Evolutionary conservation across 2,329 filamentous ascomycete species (phyloP).

Genomic region (Bretziella fagacearum): DNA sequence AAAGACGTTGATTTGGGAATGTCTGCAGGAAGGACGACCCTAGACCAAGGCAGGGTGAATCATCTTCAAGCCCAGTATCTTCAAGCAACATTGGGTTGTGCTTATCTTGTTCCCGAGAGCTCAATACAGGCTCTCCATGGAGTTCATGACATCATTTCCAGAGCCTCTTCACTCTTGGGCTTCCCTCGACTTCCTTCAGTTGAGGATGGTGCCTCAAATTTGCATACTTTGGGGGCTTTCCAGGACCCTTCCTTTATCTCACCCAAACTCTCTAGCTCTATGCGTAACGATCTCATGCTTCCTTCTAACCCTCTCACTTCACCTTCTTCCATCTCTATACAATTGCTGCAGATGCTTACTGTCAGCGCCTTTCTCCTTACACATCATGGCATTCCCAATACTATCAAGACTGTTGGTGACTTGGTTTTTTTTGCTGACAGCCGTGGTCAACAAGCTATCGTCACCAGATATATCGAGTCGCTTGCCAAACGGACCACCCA

Average conservation of each 20-base stretch:
- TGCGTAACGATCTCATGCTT: conserved; percentile 19
- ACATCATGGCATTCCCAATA: conserved; percentile 32
- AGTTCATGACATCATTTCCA: conserved; percentile 10
- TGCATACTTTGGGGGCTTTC: conserved; percentile 11
- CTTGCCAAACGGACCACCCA: conserved; percentile 33
- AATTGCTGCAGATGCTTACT: conserved; percentile 24
- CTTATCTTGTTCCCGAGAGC: conserved; percentile 48
- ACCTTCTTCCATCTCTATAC: conserved; percentile 4
- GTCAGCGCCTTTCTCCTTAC: conserved; percentile 42
- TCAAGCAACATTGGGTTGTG: conserved; percentile 47
- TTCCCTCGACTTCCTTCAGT: conserved; percentile 39
- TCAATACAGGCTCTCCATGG: conserved; percentile 35
- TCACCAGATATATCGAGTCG: conserved; percentile 40
- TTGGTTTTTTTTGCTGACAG: conserved; percentile 46
- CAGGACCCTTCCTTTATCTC: conserved; percentile 17
- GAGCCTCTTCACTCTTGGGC: conserved; percentile 31
- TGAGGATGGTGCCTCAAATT: conserved; percentile 19
- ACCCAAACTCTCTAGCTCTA: conserved; percentile 19
- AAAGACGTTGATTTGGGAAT: conserved; percentile 51
- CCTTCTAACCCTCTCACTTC: conserved; percentile 8
- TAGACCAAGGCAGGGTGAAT: conserved; percentile 42
- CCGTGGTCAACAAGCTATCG: conserved; percentile 45
- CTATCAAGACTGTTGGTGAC: conserved; percentile 39
- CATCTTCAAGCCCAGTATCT: conserved; percentile 48
- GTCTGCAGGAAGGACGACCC: conserved; percentile 32